Evolutionary conservation across 441 rosid species (phyloP).

Genomic region (Lagerstroemia fauriei): DNA sequence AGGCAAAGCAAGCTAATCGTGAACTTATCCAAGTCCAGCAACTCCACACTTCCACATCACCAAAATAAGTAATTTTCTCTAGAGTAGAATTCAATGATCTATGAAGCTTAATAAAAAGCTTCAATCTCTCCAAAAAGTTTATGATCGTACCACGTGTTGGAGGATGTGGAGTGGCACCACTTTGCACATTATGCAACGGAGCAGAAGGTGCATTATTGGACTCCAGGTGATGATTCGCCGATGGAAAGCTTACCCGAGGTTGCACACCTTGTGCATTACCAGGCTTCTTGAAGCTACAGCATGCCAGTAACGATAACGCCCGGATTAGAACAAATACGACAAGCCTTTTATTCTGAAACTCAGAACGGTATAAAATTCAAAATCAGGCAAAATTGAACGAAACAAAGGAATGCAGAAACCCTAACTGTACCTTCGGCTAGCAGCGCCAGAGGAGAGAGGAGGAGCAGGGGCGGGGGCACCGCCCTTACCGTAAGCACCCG

Average conservation of each 20-base stretch:
- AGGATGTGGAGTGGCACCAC: slow-evolving; percentile 56
- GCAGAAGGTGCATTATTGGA: slow-evolving; percentile 38
- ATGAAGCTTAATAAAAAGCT: neutral
- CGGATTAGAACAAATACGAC: neutral
- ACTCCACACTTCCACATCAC: neutral
- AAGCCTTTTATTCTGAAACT: neutral
- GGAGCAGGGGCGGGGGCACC: slow-evolving; percentile 72
- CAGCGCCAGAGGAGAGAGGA: slow-evolving; percentile 37
- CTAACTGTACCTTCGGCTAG: slow-evolving; percentile 18
- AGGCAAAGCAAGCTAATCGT: neutral
- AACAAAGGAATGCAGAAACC: slow-evolving; percentile 2
- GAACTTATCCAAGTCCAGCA: neutral
- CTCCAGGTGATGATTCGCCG: slow-evolving; percentile 44
- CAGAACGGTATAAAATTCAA: slow-evolving; percentile 1
- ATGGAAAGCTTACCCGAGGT: slow-evolving; percentile 55
- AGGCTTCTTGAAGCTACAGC: slow-evolving; percentile 66
- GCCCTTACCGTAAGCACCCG: slow-evolving; percentile 69
- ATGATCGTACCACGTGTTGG: slow-evolving; percentile 60
- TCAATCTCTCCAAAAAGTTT: neutral
- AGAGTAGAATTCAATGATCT: neutral
- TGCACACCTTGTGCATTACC: slow-evolving; percentile 76
- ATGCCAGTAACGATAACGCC: neutral
- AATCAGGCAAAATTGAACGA: neutral
- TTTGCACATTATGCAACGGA: slow-evolving; percentile 46
- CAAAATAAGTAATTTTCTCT: neutral